phyloP scores from a whole-genome alignment of 495 filamentous ascomycete genomes.

The Penicillium cinerascens region DNA sequence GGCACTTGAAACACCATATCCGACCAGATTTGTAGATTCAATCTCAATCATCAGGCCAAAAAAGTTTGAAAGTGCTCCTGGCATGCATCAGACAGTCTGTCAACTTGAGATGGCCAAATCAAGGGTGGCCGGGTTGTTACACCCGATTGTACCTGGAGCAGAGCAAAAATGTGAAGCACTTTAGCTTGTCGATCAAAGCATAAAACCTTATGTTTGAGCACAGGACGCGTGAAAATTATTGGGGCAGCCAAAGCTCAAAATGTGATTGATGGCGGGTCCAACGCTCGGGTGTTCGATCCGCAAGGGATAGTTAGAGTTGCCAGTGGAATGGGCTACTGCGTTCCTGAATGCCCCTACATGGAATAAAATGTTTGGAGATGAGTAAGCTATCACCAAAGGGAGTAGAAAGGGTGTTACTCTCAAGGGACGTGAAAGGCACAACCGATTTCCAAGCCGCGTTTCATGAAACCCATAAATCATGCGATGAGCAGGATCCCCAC shows the following conservation, averaged over 20 bases:
- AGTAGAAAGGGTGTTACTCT: background rate
- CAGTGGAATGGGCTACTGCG: slow-evolving; percentile 12
- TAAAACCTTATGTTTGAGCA: background rate
- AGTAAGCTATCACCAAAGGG: background rate
- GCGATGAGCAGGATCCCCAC: background rate
- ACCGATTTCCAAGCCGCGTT: background rate
- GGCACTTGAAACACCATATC: background rate
- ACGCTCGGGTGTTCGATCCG: background rate
- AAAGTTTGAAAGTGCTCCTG: background rate
- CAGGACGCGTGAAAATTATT: background rate
- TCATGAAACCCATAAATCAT: background rate
- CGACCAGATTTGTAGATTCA: background rate
- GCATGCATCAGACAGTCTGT: background rate
- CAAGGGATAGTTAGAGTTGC: slow-evolving; percentile 24
- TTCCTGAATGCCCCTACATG: slow-evolving; percentile 14
- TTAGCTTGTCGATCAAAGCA: slow-evolving; percentile 1
- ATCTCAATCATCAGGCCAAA: no score
- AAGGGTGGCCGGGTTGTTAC: slow-evolving; percentile 2
- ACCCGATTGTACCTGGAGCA: background rate
- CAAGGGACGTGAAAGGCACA: background rate
- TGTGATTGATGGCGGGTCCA: background rate
- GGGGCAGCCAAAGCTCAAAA: background rate
- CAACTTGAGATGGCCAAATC: background rate
- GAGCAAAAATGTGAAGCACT: background rate
- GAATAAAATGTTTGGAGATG: background rate